Base-by-base conservation (phyloP, 805 yeast genomes). In the Ogataea populi-albae region DNA sequence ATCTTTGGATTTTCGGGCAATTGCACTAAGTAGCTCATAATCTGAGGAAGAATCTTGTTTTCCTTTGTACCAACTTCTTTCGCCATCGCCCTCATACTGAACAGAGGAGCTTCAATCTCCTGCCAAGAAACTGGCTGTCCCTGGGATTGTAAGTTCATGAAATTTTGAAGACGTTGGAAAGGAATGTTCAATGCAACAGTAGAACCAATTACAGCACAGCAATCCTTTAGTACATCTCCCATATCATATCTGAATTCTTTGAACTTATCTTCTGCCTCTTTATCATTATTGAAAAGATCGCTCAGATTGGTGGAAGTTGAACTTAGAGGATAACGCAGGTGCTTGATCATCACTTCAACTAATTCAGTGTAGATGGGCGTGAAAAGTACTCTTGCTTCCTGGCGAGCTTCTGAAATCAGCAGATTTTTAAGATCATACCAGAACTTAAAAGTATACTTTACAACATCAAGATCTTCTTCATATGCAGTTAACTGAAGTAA, bases 161-260 rank as follows among this genome's bases (percentile, higher is more conserved):
- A 61, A 32, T 55, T 35, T 46, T 75, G 75, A 32, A 88, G 73
- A 49, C 71, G 74, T 23, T 65, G 63, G 49, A 79, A 82, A 14
- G 96, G 95, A 35, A 85, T 79, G 16, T 64, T 59, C 23, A 93
- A 66, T 0, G 96, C 87, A 26, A 62, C 66, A 7, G 74, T 63
- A 3, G 94, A 70, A 1, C 98, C 98, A 27, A 86, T 79, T 3
- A 93, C 91, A 2, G 86, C 85, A 49, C 97, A 86, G 65, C 98
- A 88, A 56, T 88, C 95, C 55, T 94, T 94, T 43, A 93, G 65
- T n/a, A 91, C 96, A 58, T 93, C 98, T 24, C 98, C 98, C 85
- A 93, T 86, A 38, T 87, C 96, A 61, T 93, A 93, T 53, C 99
- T 73, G 62, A 91, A 93, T 40, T 87, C 94, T 52, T 86, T 80